Percentiles rank a stretch among this genome's conserved stretches.
Conservation (phyloP, 2,329 filamentous ascomycete genomes). For the Monosporascus sp. region DNA sequence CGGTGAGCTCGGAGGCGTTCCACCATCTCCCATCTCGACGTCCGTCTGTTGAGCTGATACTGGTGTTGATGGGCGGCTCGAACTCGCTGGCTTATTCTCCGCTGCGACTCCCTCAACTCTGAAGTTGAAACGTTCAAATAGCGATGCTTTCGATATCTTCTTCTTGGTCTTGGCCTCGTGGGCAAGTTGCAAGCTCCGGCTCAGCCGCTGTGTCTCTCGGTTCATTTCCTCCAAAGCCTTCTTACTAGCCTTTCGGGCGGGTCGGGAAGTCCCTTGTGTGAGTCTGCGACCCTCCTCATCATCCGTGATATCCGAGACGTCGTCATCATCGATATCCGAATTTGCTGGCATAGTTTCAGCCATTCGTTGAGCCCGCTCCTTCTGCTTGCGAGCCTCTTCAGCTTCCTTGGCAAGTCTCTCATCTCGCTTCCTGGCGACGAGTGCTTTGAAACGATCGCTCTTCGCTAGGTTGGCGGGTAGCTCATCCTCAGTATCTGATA, state of each 20-base stretch:
- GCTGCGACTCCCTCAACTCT: slow-evolving; percentile 37
- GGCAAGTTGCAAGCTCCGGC: slow-evolving; percentile 81
- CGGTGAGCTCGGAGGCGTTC: slow-evolving; percentile 71
- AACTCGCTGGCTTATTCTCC: slow-evolving; percentile 41
- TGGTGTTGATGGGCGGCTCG: slow-evolving; percentile 49
- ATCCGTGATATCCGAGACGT: slow-evolving; percentile 54
- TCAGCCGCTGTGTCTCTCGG: slow-evolving; percentile 87
- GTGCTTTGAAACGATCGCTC: slow-evolving; percentile 61
- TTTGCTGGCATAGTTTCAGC: slow-evolving; percentile 34
- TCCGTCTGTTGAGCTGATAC: slow-evolving; percentile 42
- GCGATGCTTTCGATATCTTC: slow-evolving; percentile 76
- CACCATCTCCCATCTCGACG: slow-evolving; percentile 43
- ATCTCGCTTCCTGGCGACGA: slow-evolving; percentile 68
- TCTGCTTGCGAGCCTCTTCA: slow-evolving; percentile 44
- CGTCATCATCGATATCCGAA: slow-evolving; percentile 45
- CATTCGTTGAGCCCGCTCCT: slow-evolving; percentile 36
- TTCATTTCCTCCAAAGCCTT: slow-evolving; percentile 94
- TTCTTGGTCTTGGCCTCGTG: slow-evolving; percentile 89
- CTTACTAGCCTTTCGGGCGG: slow-evolving; percentile 83
- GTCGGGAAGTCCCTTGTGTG: slow-evolving; percentile 61
- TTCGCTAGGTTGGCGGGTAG: slow-evolving; percentile 37
- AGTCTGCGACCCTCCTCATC: slow-evolving; percentile 60
- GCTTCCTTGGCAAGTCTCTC: slow-evolving; percentile 65
- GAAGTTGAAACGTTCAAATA: slow-evolving; percentile 83
- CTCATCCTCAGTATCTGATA: slow-evolving; percentile 39